These are phyloP conservation scores for Trichoderma endophyticum DNA, from an alignment of 2,329 filamentous ascomycete genomes.

Conservation along the genomic window DNA sequence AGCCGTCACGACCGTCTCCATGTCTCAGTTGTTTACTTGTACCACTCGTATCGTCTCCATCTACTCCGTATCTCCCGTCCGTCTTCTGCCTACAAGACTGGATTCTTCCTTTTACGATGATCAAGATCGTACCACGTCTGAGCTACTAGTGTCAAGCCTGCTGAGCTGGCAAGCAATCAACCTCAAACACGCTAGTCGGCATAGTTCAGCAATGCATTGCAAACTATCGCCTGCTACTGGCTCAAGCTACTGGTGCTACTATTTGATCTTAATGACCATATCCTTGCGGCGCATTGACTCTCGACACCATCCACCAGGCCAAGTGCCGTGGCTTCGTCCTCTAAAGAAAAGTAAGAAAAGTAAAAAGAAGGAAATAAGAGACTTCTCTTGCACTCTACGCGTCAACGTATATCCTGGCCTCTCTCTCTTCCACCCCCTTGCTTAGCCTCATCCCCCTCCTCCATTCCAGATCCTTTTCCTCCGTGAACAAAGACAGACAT, in stretches of 20 bases:
- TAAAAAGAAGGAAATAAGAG: background rate
- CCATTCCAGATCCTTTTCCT: background rate
- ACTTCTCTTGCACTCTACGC: background rate
- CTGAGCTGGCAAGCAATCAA: slow-evolving; percentile 12
- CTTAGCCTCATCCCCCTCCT: background rate
- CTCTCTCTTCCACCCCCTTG: background rate
- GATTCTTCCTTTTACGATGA: background rate
- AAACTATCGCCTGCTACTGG: background rate
- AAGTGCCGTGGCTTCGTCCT: background rate
- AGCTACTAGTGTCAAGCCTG: background rate
- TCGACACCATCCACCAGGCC: background rate
- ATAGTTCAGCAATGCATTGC: background rate
- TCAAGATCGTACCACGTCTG: slow-evolving; percentile 1
- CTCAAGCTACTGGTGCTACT: background rate
- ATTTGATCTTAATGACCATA: background rate
- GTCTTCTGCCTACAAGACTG: background rate
- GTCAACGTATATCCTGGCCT: background rate
- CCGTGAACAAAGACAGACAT: background rate
- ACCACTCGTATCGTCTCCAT: background rate
- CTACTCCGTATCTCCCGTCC: background rate
- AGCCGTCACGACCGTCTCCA: background rate
- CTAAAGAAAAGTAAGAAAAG: background rate
- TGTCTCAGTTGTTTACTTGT: background rate
- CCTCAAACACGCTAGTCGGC: slow-evolving; percentile 3
- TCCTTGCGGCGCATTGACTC: background rate